Base-by-base conservation (phyloP, 2,329 filamentous ascomycete species). In the Stachybotrys chartarum region DNA sequence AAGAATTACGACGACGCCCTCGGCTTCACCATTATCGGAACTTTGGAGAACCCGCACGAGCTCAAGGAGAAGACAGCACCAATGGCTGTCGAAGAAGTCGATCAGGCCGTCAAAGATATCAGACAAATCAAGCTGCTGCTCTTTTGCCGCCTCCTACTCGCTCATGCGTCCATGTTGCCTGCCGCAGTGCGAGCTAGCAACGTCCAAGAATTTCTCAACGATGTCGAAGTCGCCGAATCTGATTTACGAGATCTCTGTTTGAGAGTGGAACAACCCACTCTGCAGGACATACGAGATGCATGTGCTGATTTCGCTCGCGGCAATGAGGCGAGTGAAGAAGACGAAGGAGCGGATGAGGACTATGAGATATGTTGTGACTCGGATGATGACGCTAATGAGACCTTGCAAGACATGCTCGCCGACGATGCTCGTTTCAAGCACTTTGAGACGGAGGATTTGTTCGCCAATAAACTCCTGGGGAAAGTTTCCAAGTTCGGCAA, bases 281-380 rank as follows among this genome's bases (percentile, higher is more conserved):
- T 67, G 0, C 64, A 68, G 17, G 55, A 63, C 5, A 64, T 68
- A 7, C 61, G 66, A 55, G 66, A 68, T 18, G 65, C 65, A 5
- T 68, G 66, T 32, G 66, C 66, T 31, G 66, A 68, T 32, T 67
- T 67, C 18, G 61, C 66, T 0, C 62, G 64, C 0, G 59, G 59
- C 5, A 60, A 66, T 12, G 57, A 61, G 30, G 45, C 45, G 45
- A 47, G 45, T 47, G 56, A 51, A n/a, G 59, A 62, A 0, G 58
- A 64, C 3, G 55, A 47, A 4, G 11, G 46, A 50, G 18, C 30
- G 14, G 30, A 53, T 1, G 56, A 59, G 2, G 59, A 56, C 1
- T 30, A 53, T n/a, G 42, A 50, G 3, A 1, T 45, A 12, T 3
- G 30, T 35, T 51, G 24, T n/a, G 49, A 51, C 31, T 30, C 30